phyloP scores from a whole-genome alignment of 129 eudicot species.

The Artemisia argyi region DNA sequence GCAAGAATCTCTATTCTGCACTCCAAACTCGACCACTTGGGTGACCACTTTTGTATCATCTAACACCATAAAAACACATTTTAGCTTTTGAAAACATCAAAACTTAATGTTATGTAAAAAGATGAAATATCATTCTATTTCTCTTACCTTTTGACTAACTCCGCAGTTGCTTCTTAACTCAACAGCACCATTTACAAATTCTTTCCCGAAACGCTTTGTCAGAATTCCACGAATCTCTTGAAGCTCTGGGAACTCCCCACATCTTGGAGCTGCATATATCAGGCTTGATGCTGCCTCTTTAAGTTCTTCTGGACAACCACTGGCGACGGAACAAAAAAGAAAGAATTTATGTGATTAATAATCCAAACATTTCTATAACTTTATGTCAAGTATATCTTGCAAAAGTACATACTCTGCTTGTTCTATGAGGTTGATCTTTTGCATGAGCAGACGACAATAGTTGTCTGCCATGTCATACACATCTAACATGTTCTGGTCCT shows the following conservation, averaged over 20 bases:
- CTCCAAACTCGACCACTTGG: slow-evolving; percentile 67
- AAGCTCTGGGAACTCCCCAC: slow-evolving; percentile 92
- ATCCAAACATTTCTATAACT: not conserved
- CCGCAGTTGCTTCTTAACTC: slow-evolving; percentile 62
- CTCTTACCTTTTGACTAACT: slow-evolving; percentile 54
- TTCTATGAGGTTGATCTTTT: slow-evolving; percentile 62
- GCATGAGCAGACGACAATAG: slow-evolving; percentile 53
- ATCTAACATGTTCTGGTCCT: slow-evolving; percentile 83
- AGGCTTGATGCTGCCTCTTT: slow-evolving; percentile 67
- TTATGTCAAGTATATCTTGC: not conserved
- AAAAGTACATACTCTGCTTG: slow-evolving; percentile 50
- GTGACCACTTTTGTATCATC: slow-evolving; percentile 76
- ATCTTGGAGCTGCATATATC: slow-evolving; percentile 74
- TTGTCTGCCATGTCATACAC: slow-evolving; percentile 60
- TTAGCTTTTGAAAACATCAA: slow-evolving; percentile 6
- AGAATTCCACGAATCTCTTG: slow-evolving; percentile 66
- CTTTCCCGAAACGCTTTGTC: slow-evolving; percentile 61
- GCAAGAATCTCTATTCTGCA: slow-evolving; percentile 53
- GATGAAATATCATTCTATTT: not conserved
- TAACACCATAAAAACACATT: slow-evolving; percentile 27
- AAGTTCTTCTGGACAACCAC: slow-evolving; percentile 71
- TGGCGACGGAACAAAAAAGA: not conserved
- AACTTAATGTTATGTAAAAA: not conserved
- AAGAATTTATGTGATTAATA: not conserved
- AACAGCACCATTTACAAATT: slow-evolving; percentile 49